A percentile compares a stretch with the other conserved stretches of the same genome.
Conservation (phyloP, 2,329 filamentous ascomycete genomes). For the Trichoderma sp. region DNA sequence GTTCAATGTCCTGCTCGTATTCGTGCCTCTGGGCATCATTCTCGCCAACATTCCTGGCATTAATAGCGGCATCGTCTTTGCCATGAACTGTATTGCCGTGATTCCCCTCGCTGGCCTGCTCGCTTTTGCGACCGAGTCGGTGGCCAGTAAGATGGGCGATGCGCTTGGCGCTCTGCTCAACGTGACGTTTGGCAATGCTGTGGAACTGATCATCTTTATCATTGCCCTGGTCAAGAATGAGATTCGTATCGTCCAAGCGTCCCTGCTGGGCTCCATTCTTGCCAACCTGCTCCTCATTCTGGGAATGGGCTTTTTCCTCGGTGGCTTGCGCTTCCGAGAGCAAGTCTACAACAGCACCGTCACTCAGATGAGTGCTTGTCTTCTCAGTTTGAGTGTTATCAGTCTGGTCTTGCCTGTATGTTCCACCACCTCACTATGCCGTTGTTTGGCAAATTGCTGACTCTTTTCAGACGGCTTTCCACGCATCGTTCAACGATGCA, state of each 20-base stretch:
- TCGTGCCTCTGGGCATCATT: slow-evolving; percentile 77
- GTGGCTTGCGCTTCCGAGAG: slow-evolving; percentile 84
- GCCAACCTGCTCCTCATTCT: slow-evolving; percentile 87
- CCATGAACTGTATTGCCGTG: slow-evolving; percentile 75
- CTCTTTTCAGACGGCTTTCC: slow-evolving; percentile 73
- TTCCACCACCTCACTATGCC: slow-evolving; percentile 21
- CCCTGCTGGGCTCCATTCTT: slow-evolving; percentile 84
- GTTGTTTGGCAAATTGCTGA: slow-evolving; percentile 42
- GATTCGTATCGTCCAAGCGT: slow-evolving; percentile 90
- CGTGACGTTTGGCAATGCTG: slow-evolving; percentile 78
- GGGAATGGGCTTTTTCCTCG: slow-evolving; percentile 88
- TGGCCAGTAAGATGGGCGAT: slow-evolving; percentile 73
- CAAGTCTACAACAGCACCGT: slow-evolving; percentile 96
- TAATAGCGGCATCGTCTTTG: slow-evolving; percentile 67
- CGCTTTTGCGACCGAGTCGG: slow-evolving; percentile 74
- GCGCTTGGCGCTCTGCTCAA: slow-evolving; percentile 74
- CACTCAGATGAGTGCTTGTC: slow-evolving; percentile 93
- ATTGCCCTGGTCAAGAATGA: slow-evolving; percentile 80
- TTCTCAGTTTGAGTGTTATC: slow-evolving; percentile 87
- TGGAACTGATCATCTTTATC: slow-evolving; percentile 80
- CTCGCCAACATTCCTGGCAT: slow-evolving; percentile 58
- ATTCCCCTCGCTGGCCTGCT: slow-evolving; percentile 74
- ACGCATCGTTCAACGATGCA: slow-evolving; percentile 76
- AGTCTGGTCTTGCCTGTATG: slow-evolving; percentile 79
- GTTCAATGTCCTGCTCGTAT: slow-evolving; percentile 76